phyloP scores from a whole-genome alignment of 768 basidiomycete species.

The Nidularia sp. region DNA sequence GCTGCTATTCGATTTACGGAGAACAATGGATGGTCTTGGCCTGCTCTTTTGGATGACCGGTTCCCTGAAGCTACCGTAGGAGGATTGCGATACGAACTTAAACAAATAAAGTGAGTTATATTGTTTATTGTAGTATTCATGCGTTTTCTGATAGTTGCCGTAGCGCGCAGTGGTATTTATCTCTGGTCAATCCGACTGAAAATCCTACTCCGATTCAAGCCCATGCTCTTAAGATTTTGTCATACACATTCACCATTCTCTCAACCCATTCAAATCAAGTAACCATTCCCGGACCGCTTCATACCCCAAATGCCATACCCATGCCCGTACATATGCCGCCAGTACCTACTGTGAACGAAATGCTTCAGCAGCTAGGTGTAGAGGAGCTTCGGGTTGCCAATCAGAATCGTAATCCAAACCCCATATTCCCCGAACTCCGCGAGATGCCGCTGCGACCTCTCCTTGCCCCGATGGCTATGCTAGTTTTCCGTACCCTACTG shows the following conservation, averaged over 20 bases:
- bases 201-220: constrained; percentile 54
- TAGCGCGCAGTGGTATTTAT: constrained; percentile 53
- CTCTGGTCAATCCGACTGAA: constrained; percentile 37
- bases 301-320: constrained; percentile 11
- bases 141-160: constrained; percentile 3
- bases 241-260: constrained; percentile 50
- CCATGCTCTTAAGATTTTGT: constrained; percentile 63
- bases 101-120: constrained; percentile 33
- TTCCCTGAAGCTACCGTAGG: constrained; percentile 34
- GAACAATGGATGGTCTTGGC: constrained; percentile 43
- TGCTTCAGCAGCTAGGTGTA: constrained; percentile 64
- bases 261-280: constrained; percentile 15
- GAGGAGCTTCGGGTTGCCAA: constrained; percentile 40
- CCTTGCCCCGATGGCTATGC: constrained; percentile 61
- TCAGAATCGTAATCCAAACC: constrained; percentile 17
- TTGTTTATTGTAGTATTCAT: background rate
- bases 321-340: constrained; percentile 15
- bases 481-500: constrained; percentile 63
- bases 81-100: constrained; percentile 36
- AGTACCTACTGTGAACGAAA: constrained; percentile 45
- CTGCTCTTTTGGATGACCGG: constrained; percentile 41
- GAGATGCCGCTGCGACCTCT: constrained; percentile 66
- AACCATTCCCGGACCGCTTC: constrained; percentile 10
- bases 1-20: constrained; percentile 30
- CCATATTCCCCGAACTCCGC: constrained; percentile 34